Evolutionary conservation across 2,329 filamentous ascomycete genomes (phyloP).

Genomic region (Pseudogymnoascus sp.): DNA sequence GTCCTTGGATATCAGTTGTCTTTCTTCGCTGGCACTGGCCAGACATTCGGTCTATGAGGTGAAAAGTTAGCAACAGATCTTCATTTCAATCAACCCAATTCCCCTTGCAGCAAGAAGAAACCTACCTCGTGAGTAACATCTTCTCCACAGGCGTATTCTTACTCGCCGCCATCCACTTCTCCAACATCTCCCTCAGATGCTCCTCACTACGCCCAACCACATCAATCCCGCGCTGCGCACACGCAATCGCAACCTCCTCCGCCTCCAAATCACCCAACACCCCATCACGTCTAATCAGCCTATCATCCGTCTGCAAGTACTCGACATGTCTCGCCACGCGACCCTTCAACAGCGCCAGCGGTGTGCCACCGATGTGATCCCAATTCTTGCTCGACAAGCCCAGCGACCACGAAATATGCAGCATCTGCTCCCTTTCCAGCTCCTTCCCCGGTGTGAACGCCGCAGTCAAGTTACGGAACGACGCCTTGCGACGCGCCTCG

Average conservation of each 20-base stretch:
- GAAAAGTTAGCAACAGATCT: background rate
- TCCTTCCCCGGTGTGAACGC: conserved; percentile 21
- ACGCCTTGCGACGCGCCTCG: conserved; percentile 42
- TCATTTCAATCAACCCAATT: background rate
- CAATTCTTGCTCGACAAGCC: conserved; percentile 33
- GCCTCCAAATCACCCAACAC: conserved; percentile 48
- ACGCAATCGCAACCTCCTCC: conserved; percentile 61
- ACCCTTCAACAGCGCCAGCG: conserved; percentile 43
- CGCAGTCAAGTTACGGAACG: conserved; percentile 36
- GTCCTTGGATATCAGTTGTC: background rate
- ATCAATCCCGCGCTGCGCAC: conserved; percentile 58
- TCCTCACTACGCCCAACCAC: conserved; percentile 35
- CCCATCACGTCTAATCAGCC: conserved; percentile 54
- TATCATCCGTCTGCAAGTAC: conserved; percentile 64
- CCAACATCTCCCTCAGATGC: conserved; percentile 30
- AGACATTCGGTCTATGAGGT: background rate
- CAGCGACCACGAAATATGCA: conserved; percentile 33
- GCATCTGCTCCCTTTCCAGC: conserved; percentile 30
- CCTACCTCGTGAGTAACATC: conserved; percentile 29
- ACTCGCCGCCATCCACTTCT: conserved; percentile 32
- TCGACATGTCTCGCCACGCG: conserved; percentile 46
- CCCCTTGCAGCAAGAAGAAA: background rate
- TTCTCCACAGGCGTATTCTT: conserved; percentile 23
- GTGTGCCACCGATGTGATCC: conserved; percentile 36
- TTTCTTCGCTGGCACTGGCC: background rate